Evolutionary conservation across 2,329 filamentous ascomycete species (phyloP), one percentile per base, ranked within the genome.

Genomic region (Talaromyces sp.): DNA sequence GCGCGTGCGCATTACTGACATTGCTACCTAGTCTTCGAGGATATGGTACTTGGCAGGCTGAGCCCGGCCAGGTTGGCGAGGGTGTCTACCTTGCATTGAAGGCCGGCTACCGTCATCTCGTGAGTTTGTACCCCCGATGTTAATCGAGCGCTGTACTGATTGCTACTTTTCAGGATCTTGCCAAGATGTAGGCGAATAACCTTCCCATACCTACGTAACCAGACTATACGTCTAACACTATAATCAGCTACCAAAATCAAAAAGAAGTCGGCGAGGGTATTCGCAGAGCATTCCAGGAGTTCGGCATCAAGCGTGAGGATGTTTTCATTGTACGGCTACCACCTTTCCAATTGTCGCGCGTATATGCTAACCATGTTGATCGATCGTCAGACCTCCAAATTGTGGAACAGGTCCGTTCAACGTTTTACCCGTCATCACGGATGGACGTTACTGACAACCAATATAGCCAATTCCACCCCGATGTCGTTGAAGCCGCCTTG

Each of bases 361-460:
- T 41, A 41, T 41, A 7, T 63, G 14, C 22, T 60, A 54, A 64
- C 27, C 24, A 24, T 16, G 11, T 37, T 33, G n/a, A 16, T 54
- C 16, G 8, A 52, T 31, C 8, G 35, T 1, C 60, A 78, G 76
- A 87, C 85, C n/a, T 83, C 82, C 67, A 88, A 88, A 77, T 77
- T 88, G 13, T 88, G 85, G 85, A 87, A 87, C 76, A 83, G 75
- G 57, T 75, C 80, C n/a, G 52, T 56, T 7, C 31, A 37, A 22
- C 1, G 8, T 22, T 10, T 13, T 9, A 22, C 10, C n/a, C 2
- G 1, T 3, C n/a, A 16, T 9, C 11, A 22, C 33, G 19, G 8
- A 10, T 24, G 2, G 13, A 31, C 4, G 24, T 24, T 0, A 16
- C 33, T 56, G n/a, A 56, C 50, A 37, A 37, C n/a, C 11, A 1